phyloP scores from a whole-genome alignment of 2,329 filamentous ascomycete species.

The Fusarium torreyae region DNA sequence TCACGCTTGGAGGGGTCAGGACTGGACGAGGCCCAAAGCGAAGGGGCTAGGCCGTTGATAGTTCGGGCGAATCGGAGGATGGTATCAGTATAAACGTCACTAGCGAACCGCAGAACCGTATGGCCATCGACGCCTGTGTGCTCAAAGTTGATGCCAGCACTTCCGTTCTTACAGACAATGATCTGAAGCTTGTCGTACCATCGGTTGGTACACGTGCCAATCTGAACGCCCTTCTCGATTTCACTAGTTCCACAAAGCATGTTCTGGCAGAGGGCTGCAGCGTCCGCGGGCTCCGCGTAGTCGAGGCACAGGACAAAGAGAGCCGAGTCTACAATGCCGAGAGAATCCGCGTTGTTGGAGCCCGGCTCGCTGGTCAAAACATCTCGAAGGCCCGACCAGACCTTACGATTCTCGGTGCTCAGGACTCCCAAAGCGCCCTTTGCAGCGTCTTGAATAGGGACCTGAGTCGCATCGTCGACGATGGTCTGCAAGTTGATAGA shows the following conservation, averaged over 20 bases:
- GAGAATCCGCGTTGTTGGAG: conserved; percentile 95
- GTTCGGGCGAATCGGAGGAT: conserved; percentile 95
- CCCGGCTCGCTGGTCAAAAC: conserved; percentile 87
- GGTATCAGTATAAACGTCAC: conserved; percentile 96
- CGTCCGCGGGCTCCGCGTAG: conserved; percentile 86
- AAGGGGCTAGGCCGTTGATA: conserved; percentile 94
- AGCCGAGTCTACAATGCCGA: conserved; percentile 95
- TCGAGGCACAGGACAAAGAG: conserved; percentile 94
- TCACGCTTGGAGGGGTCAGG: conserved; percentile 95
- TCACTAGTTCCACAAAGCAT: conserved; percentile 98
- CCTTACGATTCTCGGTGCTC: conserved; percentile 95
- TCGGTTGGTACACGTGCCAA: conserved; percentile 96
- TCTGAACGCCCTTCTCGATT: conserved; percentile 92
- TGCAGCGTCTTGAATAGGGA: conserved; percentile 93
- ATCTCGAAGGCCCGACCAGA: conserved; percentile 93
- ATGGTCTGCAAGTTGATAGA: conserved; percentile 93
- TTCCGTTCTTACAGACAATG: conserved; percentile 98
- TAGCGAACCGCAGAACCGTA: conserved; percentile 95
- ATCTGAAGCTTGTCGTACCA: conserved; percentile 99
- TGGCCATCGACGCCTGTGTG: conserved; percentile 98
- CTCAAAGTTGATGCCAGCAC: conserved; percentile 98
- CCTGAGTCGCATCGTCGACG: conserved; percentile 89
- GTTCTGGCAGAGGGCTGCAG: conserved; percentile 92
- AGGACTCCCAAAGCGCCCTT: conserved; percentile 94
- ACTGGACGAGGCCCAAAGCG: conserved; percentile 89